A percentile compares a stretch with the other conserved stretches of the same genome.
Evolutionary conservation across 208 protist genomes (phyloP).

Genomic region (Leishmania arabica): DNA sequence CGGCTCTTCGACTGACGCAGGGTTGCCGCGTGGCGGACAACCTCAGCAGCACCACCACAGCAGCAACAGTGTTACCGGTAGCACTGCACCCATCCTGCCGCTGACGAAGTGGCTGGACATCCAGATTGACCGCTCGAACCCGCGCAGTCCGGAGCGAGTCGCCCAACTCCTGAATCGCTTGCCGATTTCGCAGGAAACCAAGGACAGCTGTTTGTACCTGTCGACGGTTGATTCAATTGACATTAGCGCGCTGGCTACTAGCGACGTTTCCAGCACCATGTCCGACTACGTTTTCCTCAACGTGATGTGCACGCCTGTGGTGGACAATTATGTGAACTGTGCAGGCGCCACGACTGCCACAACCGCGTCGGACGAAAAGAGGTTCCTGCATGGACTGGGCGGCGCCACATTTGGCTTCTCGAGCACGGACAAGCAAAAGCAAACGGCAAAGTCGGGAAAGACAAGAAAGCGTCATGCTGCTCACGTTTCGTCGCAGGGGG

Average conservation of each 20-base stretch:
- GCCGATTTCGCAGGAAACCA: conserved; percentile 56
- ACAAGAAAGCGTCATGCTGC: background rate
- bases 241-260: conserved; percentile 14
- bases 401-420: background rate
- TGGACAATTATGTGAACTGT: background rate
- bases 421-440: background rate
- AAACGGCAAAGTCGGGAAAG: background rate
- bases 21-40: background rate
- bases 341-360: background rate
- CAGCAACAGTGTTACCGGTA: background rate
- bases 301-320: conserved; percentile 71
- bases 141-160: conserved; percentile 35
- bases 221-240: conserved; percentile 56
- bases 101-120: conserved; percentile 83
- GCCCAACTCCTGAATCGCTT: conserved; percentile 59
- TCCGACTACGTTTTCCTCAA: conserved; percentile 77
- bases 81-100: conserved; percentile 16
- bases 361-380: background rate
- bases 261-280: conserved; percentile 31
- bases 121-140: conserved; percentile 48
- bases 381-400: background rate
- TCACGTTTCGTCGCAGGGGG: background rate
- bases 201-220: conserved; percentile 70
- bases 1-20: background rate
- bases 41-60: background rate